Conservation (phyloP, 805 yeast species). For the Candida gorgasii region DNA sequence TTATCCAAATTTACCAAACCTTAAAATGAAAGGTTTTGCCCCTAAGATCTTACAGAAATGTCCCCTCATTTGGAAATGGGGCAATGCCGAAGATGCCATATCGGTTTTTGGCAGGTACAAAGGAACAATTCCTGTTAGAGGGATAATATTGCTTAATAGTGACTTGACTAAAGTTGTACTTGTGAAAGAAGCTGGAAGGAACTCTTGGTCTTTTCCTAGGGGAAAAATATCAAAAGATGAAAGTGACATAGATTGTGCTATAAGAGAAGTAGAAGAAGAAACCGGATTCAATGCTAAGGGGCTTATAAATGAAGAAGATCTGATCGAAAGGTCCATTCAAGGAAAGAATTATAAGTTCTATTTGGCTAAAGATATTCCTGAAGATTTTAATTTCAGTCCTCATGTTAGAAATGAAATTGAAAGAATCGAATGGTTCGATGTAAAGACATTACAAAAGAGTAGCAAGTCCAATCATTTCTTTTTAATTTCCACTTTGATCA, state of each 20-base stretch:
- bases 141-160: slow-evolving; percentile 82
- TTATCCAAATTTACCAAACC: slow-evolving; percentile 72
- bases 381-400: slow-evolving; percentile 73
- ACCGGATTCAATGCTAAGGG: slow-evolving; percentile 84
- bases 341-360: slow-evolving; percentile 88
- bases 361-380: slow-evolving; percentile 76
- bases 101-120: slow-evolving; percentile 82
- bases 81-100: slow-evolving; percentile 77
- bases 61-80: slow-evolving; percentile 83
- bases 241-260: slow-evolving; percentile 82
- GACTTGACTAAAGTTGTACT: slow-evolving; percentile 68
- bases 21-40: slow-evolving; percentile 78
- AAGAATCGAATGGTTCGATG: slow-evolving; percentile 75
- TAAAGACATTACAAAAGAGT: slow-evolving; percentile 45
- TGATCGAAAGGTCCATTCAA: slow-evolving; percentile 73
- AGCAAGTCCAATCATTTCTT: slow-evolving; percentile 42
- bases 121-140: slow-evolving; percentile 90
- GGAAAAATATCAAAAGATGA: slow-evolving; percentile 96
- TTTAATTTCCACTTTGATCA: slow-evolving; percentile 49
- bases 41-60: slow-evolving; percentile 64
- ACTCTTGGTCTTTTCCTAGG: slow-evolving; percentile 91
- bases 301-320: slow-evolving; percentile 66
- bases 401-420: slow-evolving; percentile 85
- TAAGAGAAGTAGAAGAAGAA: slow-evolving; percentile 91
- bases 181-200: slow-evolving; percentile 81